Conservation (phyloP, 257 asterid genomes). For the Ilex aquifolium region DNA sequence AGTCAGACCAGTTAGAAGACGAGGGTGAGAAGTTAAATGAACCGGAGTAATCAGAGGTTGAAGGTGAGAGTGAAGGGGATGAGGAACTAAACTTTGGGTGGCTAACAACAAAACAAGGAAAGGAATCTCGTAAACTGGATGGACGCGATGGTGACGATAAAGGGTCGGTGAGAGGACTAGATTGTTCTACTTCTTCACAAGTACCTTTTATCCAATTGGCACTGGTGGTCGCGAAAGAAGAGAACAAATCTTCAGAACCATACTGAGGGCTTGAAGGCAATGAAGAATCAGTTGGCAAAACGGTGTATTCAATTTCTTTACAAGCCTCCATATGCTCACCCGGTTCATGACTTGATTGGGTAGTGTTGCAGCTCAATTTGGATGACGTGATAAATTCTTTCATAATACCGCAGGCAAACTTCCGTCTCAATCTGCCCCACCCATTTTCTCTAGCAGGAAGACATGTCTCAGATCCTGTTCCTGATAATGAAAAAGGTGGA, state of each 20-base stretch:
- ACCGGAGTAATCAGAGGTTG: slow-evolving; percentile 69
- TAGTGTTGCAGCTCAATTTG: slow-evolving; percentile 24
- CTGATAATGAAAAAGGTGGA: slow-evolving; percentile 61
- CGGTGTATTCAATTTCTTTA: slow-evolving; percentile 23
- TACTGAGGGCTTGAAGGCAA: slow-evolving; percentile 33
- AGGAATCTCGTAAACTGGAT: slow-evolving; percentile 48
- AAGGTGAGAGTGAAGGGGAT: slow-evolving; percentile 78
- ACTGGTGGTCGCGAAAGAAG: slow-evolving; percentile 43
- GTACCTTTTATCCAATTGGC: slow-evolving; percentile 26
- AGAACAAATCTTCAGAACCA: slow-evolving; percentile 40
- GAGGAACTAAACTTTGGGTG: slow-evolving; percentile 44
- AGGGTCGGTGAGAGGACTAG: slow-evolving; percentile 25
- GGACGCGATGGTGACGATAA: slow-evolving; percentile 48
- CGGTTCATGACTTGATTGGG: slow-evolving; percentile 16
- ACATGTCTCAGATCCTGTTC: slow-evolving; percentile 48
- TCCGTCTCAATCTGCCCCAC: slow-evolving; percentile 68
- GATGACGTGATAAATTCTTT: slow-evolving; percentile 42
- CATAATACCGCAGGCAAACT: slow-evolving; percentile 37
- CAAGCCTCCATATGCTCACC: slow-evolving; percentile 22
- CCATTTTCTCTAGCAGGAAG: slow-evolving; percentile 68
- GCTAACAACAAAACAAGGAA: slow-evolving; percentile 44
- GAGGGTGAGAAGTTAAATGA: slow-evolving; percentile 84
- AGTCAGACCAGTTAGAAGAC: slow-evolving; percentile 84
- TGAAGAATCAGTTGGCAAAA: slow-evolving; percentile 29
- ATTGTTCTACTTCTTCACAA: slow-evolving; percentile 26